Conservation (phyloP, 805 yeast species). For the Nakazawaea ambrosiae region DNA sequence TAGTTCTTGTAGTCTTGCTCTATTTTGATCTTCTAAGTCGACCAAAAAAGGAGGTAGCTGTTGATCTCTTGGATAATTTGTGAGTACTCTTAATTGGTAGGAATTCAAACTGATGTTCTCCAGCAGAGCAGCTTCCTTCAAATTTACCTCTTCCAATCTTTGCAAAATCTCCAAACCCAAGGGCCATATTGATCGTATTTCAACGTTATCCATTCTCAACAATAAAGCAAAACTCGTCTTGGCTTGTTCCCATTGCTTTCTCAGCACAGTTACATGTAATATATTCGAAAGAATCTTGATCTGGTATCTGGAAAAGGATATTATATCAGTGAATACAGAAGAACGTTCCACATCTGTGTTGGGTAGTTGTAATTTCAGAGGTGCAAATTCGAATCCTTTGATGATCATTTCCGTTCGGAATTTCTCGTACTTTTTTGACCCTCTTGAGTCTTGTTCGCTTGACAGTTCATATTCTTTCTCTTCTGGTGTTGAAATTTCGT, state of each 20-base stretch:
- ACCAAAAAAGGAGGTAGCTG: background rate
- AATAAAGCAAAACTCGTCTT: constrained; percentile 45
- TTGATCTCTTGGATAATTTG: background rate
- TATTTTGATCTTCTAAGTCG: background rate
- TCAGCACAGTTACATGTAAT: constrained; percentile 41
- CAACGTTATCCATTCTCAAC: constrained; percentile 40
- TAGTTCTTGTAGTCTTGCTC: background rate
- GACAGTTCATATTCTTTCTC: no score
- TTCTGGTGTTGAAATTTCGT: no score
- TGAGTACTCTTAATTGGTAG: constrained; percentile 7
- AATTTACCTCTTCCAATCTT: constrained; percentile 15
- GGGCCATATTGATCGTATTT: constrained; percentile 56
- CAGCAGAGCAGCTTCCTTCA: background rate
- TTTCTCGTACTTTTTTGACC: background rate
- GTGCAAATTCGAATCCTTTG: constrained; percentile 1
- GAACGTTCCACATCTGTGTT: no score
- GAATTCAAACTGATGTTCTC: background rate
- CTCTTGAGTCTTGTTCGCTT: no score
- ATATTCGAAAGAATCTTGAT: constrained; percentile 30
- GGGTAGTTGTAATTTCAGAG: no score
- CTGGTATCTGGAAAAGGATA: constrained; percentile 8
- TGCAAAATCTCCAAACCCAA: constrained; percentile 50
- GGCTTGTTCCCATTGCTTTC: constrained; percentile 48
- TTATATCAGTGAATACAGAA: background rate
- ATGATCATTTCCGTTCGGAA: background rate